These are phyloP conservation scores for Sporothrix dimorphospora DNA, from an alignment of 2,329 filamentous ascomycete genomes.

Conservation along the genomic window DNA sequence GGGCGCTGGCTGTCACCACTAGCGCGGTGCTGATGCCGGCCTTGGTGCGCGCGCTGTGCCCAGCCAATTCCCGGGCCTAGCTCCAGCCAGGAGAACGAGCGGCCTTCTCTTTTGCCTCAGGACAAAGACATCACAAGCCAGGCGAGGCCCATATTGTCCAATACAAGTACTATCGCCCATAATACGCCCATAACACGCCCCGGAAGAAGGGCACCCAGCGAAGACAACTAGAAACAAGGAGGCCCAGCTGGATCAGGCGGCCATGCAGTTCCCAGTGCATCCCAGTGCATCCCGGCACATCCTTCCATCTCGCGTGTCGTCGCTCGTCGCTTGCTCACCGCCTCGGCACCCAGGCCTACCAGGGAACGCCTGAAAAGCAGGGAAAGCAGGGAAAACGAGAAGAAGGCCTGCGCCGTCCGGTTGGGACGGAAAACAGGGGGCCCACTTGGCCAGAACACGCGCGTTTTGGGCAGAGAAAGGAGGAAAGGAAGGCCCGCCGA, in stretches of 20 bases:
- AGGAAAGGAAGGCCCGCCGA: constrained; percentile 4
- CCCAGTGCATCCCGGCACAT: not conserved
- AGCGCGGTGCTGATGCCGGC: not conserved
- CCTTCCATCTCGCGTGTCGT: not conserved
- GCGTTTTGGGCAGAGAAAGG: not conserved
- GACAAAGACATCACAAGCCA: not conserved
- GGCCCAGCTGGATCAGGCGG: not conserved
- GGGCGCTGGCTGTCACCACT: not conserved
- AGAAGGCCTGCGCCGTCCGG: not conserved
- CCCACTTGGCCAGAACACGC: constrained; percentile 1
- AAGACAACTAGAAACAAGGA: not conserved
- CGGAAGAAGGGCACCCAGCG: constrained; percentile 8
- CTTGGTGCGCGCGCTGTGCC: not conserved
- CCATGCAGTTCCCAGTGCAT: not conserved
- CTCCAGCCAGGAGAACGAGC: not conserved
- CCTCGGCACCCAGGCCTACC: not conserved
- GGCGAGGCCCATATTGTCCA: not conserved
- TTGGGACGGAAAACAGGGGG: not conserved
- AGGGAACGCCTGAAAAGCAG: not conserved
- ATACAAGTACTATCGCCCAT: not conserved
- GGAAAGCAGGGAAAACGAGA: not conserved
- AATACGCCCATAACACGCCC: not conserved
- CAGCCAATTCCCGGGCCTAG: constrained; percentile 14
- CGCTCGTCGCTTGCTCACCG: constrained; percentile 7
- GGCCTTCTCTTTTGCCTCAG: not conserved